phyloP scores from a whole-genome alignment of 2,329 filamentous ascomycete species.

The Reticulascus tulasneorum region DNA sequence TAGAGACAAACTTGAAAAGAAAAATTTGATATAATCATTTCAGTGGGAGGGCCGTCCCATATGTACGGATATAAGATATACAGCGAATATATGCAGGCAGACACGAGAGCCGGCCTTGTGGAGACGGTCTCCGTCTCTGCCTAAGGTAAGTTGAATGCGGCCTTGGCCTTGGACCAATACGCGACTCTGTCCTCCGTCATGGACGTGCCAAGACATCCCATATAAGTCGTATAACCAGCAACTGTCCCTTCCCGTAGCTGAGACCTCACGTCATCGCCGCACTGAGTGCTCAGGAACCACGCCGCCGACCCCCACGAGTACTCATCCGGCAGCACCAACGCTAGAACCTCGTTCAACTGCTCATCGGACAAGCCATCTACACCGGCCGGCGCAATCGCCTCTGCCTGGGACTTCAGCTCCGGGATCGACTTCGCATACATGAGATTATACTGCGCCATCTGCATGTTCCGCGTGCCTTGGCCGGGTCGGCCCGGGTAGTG shows the following conservation, averaged over 20 bases:
- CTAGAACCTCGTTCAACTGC: constrained; percentile 36
- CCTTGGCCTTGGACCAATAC: constrained; percentile 44
- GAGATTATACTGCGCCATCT: constrained; percentile 40
- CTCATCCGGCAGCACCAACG: constrained; percentile 41
- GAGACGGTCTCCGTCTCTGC: background rate
- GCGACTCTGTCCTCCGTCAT: constrained; percentile 27
- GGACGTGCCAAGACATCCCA: constrained; percentile 41
- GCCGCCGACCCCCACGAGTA: constrained; percentile 51
- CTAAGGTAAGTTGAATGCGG: constrained; percentile 31
- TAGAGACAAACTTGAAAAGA: no score
- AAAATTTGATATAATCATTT: background rate
- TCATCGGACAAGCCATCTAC: constrained; percentile 23
- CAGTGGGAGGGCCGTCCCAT: background rate
- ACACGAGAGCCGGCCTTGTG: background rate
- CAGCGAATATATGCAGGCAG: constrained; percentile 1
- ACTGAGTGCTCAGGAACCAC: constrained; percentile 48
- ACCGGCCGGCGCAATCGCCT: constrained; percentile 24
- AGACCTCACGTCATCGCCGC: constrained; percentile 25
- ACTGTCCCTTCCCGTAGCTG: constrained; percentile 34
- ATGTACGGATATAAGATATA: constrained; percentile 1
- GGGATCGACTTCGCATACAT: constrained; percentile 42
- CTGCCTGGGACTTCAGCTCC: constrained; percentile 27
- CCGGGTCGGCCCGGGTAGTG: constrained; percentile 53
- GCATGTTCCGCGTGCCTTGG: constrained; percentile 65
- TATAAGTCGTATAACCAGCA: constrained; percentile 40